Conservation (phyloP, 208 protist genomes). For the Naegleria fowleri region DNA sequence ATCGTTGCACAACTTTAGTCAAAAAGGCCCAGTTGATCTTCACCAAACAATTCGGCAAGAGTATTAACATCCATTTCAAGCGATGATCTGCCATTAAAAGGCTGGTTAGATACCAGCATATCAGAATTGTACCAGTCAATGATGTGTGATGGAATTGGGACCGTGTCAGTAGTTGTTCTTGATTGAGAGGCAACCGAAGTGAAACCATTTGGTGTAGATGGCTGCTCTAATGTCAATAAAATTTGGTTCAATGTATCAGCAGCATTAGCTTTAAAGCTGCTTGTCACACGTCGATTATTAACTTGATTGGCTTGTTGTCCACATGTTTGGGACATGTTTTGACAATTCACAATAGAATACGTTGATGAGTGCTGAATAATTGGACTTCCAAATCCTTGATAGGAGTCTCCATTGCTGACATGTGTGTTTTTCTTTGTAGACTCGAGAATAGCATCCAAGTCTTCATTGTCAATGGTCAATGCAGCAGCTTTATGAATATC, state of each 20-base stretch:
- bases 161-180: neutral
- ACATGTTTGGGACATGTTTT: too few species aligned
- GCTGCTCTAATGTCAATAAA: neutral
- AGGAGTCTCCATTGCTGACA: neutral
- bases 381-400: neutral
- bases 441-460: neutral
- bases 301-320: neutral
- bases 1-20: too few species aligned
- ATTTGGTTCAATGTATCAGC: neutral
- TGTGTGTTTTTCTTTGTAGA: neutral
- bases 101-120: too few species aligned
- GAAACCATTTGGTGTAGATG: neutral
- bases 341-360: neutral
- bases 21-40: too few species aligned
- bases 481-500: neutral
- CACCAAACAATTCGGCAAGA: too few species aligned
- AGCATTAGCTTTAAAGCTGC: too few species aligned
- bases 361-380: neutral
- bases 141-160: neutral
- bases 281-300: neutral
- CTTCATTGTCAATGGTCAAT: neutral
- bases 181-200: neutral
- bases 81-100: too few species aligned
- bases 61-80: too few species aligned
- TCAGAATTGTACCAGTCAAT: neutral